Percentiles rank a stretch among this genome's conserved stretches.
Conservation (phyloP, 495 filamentous ascomycete genomes). For the Xylaria palmicola region DNA sequence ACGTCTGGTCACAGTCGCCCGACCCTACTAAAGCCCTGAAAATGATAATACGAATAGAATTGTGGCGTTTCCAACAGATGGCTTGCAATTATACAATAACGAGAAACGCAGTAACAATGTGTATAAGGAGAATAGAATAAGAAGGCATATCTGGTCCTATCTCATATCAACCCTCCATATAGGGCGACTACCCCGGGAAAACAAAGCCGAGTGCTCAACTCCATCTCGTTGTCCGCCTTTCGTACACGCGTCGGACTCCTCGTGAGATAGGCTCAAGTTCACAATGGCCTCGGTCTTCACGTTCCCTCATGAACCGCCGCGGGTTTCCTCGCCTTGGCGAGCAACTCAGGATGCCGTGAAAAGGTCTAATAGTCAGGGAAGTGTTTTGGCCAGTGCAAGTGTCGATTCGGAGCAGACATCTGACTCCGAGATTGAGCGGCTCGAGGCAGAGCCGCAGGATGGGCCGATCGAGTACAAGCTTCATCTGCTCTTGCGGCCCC, state of each 20-base stretch:
- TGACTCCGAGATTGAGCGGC: slow-evolving; percentile 69
- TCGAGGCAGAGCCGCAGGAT: slow-evolving; percentile 89
- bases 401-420: slow-evolving; percentile 55
- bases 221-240: neutral
- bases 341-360: slow-evolving; percentile 43
- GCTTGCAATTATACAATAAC: slow-evolving; percentile 26
- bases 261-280: neutral
- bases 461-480: slow-evolving; percentile 96
- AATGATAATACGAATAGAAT: slow-evolving; percentile 62
- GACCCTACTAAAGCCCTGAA: slow-evolving; percentile 33
- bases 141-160: slow-evolving; percentile 1
- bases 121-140: slow-evolving; percentile 18
- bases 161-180: neutral
- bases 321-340: slow-evolving; percentile 89
- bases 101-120: slow-evolving; percentile 19
- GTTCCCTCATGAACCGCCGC: slow-evolving; percentile 81
- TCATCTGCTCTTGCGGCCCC: slow-evolving; percentile 79
- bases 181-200: neutral
- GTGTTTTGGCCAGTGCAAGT: slow-evolving; percentile 28
- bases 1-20: neutral
- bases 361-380: slow-evolving; percentile 28
- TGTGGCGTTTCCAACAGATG: slow-evolving; percentile 30
- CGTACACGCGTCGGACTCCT: neutral
- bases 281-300: slow-evolving; percentile 97
- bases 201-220: neutral